Percentiles rank a stretch among this genome's conserved stretches.
phyloP scores from a whole-genome alignment of 208 protist genomes.

The Acanthamoeba quina region DNA sequence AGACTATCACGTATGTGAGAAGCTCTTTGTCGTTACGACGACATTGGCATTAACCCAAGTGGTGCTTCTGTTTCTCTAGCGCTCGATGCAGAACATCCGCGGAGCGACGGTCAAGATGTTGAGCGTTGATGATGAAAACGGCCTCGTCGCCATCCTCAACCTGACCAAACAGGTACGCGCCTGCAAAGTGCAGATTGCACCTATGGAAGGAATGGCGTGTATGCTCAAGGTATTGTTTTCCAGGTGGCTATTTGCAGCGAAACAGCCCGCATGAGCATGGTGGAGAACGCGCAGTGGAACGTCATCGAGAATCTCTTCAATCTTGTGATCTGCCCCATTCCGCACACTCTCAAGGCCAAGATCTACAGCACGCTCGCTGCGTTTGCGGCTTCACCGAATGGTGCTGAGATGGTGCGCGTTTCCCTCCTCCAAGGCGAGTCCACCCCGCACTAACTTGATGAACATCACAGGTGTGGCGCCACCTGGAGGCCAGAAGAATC shows the following conservation, averaged over 20 bases:
- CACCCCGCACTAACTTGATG: neutral
- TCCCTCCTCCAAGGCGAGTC: no score
- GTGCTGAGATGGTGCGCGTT: neutral
- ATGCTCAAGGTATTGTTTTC: neutral
- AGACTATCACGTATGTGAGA: neutral
- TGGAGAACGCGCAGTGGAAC: constrained; percentile 30
- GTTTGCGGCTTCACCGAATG: neutral
- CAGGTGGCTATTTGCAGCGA: neutral
- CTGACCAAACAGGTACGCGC: constrained; percentile 37
- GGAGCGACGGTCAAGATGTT: constrained; percentile 1
- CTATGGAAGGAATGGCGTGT: neutral
- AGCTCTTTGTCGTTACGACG: neutral
- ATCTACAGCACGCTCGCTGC: constrained; percentile 53
- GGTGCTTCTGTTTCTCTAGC: neutral
- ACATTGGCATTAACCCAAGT: neutral
- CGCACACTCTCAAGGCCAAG: constrained; percentile 43
- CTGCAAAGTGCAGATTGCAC: neutral
- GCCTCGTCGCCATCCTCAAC: constrained; percentile 46
- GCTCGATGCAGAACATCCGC: constrained; percentile 19
- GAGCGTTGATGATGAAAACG: neutral
- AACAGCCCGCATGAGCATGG: neutral
- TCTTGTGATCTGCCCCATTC: constrained; percentile 31
- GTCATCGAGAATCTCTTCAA: constrained; percentile 23
- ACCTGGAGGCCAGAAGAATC: neutral
- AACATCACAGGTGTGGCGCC: neutral